Conservation (phyloP, 1,284 basidiomycete species). For the Salmacisia buchloeana region DNA sequence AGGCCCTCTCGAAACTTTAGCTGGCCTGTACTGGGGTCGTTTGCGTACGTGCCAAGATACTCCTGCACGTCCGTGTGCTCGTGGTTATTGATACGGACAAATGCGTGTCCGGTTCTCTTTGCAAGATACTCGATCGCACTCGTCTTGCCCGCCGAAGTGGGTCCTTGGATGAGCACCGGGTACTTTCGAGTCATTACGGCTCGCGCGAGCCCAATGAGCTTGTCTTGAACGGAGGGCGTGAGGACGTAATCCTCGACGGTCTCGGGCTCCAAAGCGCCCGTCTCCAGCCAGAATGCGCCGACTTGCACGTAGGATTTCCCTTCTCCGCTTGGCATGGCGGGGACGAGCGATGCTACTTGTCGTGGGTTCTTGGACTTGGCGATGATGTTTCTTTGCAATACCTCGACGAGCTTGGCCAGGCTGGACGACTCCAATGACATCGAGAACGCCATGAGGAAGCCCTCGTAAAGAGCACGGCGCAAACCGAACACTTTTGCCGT, state of each 20-base stretch:
- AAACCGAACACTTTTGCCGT: constrained; percentile 68
- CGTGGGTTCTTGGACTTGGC: constrained; percentile 69
- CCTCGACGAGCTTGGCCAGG: constrained; percentile 61
- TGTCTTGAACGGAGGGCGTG: constrained; percentile 92
- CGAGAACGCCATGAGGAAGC: constrained; percentile 93
- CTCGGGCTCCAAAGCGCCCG: constrained; percentile 61
- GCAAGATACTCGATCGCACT: constrained; percentile 95
- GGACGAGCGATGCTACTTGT: constrained; percentile 32
- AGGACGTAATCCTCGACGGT: constrained; percentile 76
- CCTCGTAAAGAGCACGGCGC: constrained; percentile 87
- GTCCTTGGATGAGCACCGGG: constrained; percentile 94
- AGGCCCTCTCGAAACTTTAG: constrained; percentile 85
- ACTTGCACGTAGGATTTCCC: constrained; percentile 61
- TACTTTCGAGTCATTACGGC: constrained; percentile 83
- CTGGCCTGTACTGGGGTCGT: constrained; percentile 84
- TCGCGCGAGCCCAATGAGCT: constrained; percentile 84
- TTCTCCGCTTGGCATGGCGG: constrained; percentile 24
- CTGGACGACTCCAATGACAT: constrained; percentile 83
- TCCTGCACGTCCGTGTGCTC: constrained; percentile 98
- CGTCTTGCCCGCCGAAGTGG: constrained; percentile 95
- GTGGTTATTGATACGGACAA: constrained; percentile 98
- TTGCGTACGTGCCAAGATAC: constrained; percentile 93
- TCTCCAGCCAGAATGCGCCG: constrained; percentile 83
- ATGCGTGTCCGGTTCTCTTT: constrained; percentile 83
- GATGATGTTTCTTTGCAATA: constrained; percentile 76